These are phyloP conservation scores for Panaeolus papilionaceus DNA, from an alignment of 768 basidiomycete species.

Conservation along the genomic window DNA sequence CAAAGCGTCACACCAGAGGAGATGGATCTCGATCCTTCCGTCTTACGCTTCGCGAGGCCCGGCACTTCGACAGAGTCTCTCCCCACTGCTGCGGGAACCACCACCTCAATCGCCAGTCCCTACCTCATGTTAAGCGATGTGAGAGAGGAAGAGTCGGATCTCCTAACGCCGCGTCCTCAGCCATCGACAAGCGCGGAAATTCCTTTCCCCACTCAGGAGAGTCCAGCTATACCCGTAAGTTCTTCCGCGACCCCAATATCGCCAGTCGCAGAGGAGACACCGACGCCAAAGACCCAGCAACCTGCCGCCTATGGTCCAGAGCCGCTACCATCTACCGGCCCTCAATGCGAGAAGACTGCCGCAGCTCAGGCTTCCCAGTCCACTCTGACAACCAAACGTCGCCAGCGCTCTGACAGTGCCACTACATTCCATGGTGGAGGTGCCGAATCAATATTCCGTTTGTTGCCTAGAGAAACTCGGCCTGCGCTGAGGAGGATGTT, in stretches of 20 bases:
- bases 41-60: constrained; percentile 77
- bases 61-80: constrained; percentile 79
- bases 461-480: constrained; percentile 92
- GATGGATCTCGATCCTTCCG: constrained; percentile 68
- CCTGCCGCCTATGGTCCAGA: constrained; percentile 14
- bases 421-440: constrained; percentile 76
- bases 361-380: constrained; percentile 11
- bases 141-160: background rate
- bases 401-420: constrained; percentile 56
- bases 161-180: constrained; percentile 9
- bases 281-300: background rate
- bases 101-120: constrained; percentile 39
- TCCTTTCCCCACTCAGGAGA: constrained; percentile 5
- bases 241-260: background rate
- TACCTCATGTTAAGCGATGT: constrained; percentile 20
- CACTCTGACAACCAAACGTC: constrained; percentile 26
- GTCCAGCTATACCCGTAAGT: background rate
- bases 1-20: constrained; percentile 51
- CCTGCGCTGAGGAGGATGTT: constrained; percentile 93
- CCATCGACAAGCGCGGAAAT: constrained; percentile 8
- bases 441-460: constrained; percentile 94
- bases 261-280: background rate
- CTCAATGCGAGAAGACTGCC: background rate
- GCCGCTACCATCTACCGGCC: constrained; percentile 3
- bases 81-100: constrained; percentile 33